Base-by-base conservation (phyloP, 495 filamentous ascomycete species). In the Mycothermus thermophilus region DNA sequence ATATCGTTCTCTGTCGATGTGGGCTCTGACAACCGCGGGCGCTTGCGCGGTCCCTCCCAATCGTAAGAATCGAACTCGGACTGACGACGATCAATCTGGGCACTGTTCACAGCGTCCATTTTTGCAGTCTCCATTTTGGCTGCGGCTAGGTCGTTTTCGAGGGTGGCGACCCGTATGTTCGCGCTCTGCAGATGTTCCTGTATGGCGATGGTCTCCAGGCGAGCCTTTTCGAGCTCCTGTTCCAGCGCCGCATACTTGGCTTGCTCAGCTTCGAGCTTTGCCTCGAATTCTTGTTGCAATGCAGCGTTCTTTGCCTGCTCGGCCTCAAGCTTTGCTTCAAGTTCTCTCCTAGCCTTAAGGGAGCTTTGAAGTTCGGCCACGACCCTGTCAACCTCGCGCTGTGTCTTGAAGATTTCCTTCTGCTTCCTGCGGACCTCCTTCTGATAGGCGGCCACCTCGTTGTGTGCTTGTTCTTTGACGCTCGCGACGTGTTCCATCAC, bases 381-480 rank as follows among this genome's bases (percentile, higher is more conserved):
- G 3, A 44, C 32, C n/a, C n/a, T n/a, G n/a, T n/a, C n/a, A n/a
- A n/a, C n/a, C n/a, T 64, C 59, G 10, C 82, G 86, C 9, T 83
- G 82, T 3, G 79, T 72, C 32, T 83, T 88, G 62, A 84, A 92
- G 0, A 78, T 77, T 46, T 90, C 83, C 54, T 88, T 92, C 20
- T 80, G 66, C n/a, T 78, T 72, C 30, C 79, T 74, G 29, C 80
- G 63, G 23, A 88, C 75, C 51, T 92, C 84, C 47, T 90, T 92
- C 55, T 92, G 83, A 62, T 80, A 88, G n/a, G n/a, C n/a, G n/a
- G n/a, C n/a, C n/a, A n/a, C n/a, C n/a, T 79, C 67, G 36, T 81
- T 77, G 48, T 84, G 76, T 11, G 68, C 71, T 44, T 83, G 71
- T 49, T 88, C 80, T 60, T 88, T 86, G 11, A 70, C 63, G 14